A percentile compares a stretch with the other conserved stretches of the same genome.
Conservation (phyloP, 2,329 filamentous ascomycete genomes). For the Bipolaris cookei region DNA sequence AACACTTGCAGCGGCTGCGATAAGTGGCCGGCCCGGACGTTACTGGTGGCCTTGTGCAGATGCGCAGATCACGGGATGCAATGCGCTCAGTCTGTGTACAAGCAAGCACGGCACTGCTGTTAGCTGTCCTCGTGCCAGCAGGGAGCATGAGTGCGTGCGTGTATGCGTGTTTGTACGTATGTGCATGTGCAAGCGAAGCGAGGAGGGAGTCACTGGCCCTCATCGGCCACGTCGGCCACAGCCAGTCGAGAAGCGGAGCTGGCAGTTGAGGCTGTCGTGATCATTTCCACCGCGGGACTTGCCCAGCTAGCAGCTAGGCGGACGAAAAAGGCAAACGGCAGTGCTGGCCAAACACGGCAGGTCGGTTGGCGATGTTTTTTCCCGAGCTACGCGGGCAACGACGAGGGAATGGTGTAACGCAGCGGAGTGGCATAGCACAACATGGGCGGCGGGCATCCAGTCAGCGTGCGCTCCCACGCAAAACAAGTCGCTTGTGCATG, state of each 20-base stretch:
- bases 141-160: too few species aligned
- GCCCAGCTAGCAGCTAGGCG: conserved; percentile 30
- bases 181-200: too few species aligned
- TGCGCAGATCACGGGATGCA: conserved; percentile 42
- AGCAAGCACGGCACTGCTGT: background rate
- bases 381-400: conserved; percentile 30
- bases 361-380: conserved; percentile 36
- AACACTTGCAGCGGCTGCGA: conserved; percentile 50
- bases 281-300: conserved; percentile 44
- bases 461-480: conserved; percentile 36
- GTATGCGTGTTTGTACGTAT: too few species aligned
- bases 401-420: conserved; percentile 33
- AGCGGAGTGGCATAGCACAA: conserved; percentile 35
- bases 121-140: conserved; percentile 22
- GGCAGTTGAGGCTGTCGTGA: conserved; percentile 32
- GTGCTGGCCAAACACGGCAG: conserved; percentile 41
- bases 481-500: conserved; percentile 38
- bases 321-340: conserved; percentile 32
- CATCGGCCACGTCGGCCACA: conserved; percentile 21
- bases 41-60: conserved; percentile 42
- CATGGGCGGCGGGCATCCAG: conserved; percentile 42
- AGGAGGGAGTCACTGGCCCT: conserved; percentile 3
- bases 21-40: conserved; percentile 50
- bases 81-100: conserved; percentile 35
- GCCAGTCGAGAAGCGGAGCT: conserved; percentile 6